A percentile compares a stretch with the other conserved stretches of the same genome.
Conservation (phyloP, 495 filamentous ascomycete species). For the Aspergillus wentii region DNA sequence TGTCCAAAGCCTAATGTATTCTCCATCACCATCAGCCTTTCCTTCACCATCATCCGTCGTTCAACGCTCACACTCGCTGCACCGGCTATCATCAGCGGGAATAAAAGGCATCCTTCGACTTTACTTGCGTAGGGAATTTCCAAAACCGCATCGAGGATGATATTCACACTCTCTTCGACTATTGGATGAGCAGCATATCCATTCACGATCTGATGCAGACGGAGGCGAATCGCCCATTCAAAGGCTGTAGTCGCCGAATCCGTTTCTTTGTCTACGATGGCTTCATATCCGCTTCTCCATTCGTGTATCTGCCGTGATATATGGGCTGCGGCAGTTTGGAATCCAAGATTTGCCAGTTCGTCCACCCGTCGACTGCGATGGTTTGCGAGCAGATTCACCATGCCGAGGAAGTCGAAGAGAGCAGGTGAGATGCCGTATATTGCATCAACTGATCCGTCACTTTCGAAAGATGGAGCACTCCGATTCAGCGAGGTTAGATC, state of each 20-base stretch:
- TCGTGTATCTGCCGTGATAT: constrained; percentile 15
- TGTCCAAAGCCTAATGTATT: constrained; percentile 23
- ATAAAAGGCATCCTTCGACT: constrained; percentile 22
- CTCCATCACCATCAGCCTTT: constrained; percentile 27
- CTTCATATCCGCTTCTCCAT: constrained; percentile 16
- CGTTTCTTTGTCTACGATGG: constrained; percentile 4
- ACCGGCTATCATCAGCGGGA: constrained; percentile 24
- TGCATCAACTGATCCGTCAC: too few relatives aligned
- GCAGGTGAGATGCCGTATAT: constrained; percentile 20
- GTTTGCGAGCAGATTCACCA: constrained; percentile 25
- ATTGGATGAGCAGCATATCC: constrained; percentile 17
- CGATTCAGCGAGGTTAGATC: constrained; percentile 18
- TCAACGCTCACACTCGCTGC: constrained; percentile 18
- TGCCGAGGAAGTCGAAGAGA: constrained; percentile 19
- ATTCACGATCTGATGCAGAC: constrained; percentile 24
- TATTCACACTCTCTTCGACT: constrained; percentile 13
- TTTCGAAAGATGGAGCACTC: too few relatives aligned
- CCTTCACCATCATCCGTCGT: constrained; percentile 22
- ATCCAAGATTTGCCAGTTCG: constrained; percentile 26
- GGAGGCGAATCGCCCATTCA: constrained; percentile 25
- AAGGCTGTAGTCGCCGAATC: constrained; percentile 19
- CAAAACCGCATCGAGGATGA: constrained; percentile 16
- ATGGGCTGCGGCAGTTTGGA: constrained; percentile 20
- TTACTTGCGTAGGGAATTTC: constrained; percentile 20
- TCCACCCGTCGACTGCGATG: constrained; percentile 22